A percentile compares a stretch with the other conserved stretches of the same genome.
Conservation (phyloP, 2,329 filamentous ascomycete genomes). For the Cercospora zeina region DNA sequence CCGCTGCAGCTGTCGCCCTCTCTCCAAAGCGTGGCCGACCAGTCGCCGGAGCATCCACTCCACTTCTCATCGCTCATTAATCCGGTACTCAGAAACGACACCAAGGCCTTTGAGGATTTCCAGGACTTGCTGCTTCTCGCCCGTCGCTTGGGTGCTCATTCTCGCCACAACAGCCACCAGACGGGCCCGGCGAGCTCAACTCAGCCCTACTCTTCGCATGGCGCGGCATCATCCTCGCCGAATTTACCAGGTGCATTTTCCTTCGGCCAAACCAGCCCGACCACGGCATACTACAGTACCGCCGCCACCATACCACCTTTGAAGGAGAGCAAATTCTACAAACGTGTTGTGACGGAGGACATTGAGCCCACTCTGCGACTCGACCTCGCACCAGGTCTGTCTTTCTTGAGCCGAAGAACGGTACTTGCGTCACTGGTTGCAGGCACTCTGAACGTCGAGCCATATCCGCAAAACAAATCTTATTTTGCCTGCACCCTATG, state of each 20-base stretch:
- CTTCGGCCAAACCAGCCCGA: slow-evolving; percentile 39
- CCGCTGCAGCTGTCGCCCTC: slow-evolving; percentile 55
- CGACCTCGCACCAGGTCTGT: slow-evolving; percentile 84
- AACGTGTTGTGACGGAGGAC: slow-evolving; percentile 82
- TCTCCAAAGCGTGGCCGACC: slow-evolving; percentile 52
- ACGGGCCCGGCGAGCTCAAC: slow-evolving; percentile 24
- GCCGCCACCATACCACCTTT: slow-evolving; percentile 58
- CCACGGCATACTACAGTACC: slow-evolving; percentile 36
- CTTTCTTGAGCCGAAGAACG: slow-evolving; percentile 85
- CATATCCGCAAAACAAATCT: slow-evolving; percentile 60
- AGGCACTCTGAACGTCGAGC: slow-evolving; percentile 85
- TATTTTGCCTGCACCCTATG: slow-evolving; percentile 80
- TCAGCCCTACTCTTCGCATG: slow-evolving; percentile 36
- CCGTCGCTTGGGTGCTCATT: slow-evolving; percentile 52
- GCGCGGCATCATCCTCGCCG: slow-evolving; percentile 37
- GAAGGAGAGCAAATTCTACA: slow-evolving; percentile 93
- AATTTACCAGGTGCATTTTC: slow-evolving; percentile 48
- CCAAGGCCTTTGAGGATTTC: slow-evolving; percentile 82
- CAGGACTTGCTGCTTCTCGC: slow-evolving; percentile 70
- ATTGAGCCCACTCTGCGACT: slow-evolving; percentile 91
- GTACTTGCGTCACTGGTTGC: slow-evolving; percentile 82
- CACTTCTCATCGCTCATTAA: slow-evolving; percentile 82
- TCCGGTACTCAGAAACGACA: slow-evolving; percentile 78
- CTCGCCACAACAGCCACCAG: slow-evolving; percentile 62
- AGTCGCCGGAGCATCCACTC: slow-evolving; percentile 62